These are phyloP conservation scores for Bathelium albidoporum DNA, from an alignment of 495 filamentous ascomycete genomes.

Conservation along the genomic window DNA sequence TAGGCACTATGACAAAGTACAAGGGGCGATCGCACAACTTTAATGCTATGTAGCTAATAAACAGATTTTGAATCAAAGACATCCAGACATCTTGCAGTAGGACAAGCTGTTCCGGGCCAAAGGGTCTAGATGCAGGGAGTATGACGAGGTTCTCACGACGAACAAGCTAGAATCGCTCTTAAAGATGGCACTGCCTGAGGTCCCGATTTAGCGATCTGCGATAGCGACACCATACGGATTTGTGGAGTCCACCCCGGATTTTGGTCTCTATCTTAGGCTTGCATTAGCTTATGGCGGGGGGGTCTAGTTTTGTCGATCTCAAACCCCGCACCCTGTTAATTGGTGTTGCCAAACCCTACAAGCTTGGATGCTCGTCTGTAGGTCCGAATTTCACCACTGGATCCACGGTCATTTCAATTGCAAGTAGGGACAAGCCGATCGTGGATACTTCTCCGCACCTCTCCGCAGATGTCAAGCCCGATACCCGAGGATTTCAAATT, in stretches of 20 bases:
- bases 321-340: constrained; percentile 2
- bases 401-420: background rate
- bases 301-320: background rate
- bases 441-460: background rate
- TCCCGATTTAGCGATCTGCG: background rate
- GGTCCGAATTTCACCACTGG: background rate
- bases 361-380: background rate
- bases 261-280: background rate
- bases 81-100: background rate
- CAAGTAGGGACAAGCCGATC: background rate
- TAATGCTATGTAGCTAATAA: background rate
- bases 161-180: background rate
- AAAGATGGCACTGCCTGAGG: background rate
- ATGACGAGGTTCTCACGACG: background rate
- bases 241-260: background rate
- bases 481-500: background rate
- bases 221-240: background rate
- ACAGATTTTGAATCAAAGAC: constrained; percentile 1
- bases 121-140: constrained; percentile 1
- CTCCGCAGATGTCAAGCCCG: background rate
- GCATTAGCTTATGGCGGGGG: background rate
- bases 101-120: background rate
- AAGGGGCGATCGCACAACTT: background rate
- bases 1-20: background rate
- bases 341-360: background rate